These are phyloP conservation scores for Avena insularis DNA, from an alignment of 176 grass and related monocot species.

Conservation along the genomic window DNA sequence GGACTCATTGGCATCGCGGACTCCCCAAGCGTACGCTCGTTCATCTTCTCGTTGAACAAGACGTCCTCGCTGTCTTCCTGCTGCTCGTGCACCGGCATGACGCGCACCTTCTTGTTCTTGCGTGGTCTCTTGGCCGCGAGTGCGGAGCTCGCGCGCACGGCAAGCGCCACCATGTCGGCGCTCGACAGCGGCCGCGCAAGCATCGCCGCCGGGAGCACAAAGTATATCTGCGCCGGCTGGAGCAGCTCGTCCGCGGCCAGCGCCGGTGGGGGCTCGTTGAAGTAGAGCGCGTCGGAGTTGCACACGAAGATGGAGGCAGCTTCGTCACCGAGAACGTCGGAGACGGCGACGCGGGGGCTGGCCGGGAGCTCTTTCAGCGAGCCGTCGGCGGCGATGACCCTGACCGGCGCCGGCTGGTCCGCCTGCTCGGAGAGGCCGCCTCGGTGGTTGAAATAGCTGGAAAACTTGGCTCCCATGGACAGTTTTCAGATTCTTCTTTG, in stretches of 20 bases:
- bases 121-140: conserved; percentile 26
- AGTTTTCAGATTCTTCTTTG: background rate
- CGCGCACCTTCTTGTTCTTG: conserved; percentile 28
- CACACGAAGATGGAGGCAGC: conserved; percentile 52
- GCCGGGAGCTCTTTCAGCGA: conserved; percentile 57
- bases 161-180: conserved; percentile 60
- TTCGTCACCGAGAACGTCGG: conserved; percentile 26
- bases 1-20: background rate
- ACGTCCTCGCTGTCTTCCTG: background rate
- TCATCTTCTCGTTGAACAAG: conserved; percentile 49
- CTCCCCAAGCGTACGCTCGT: conserved; percentile 51
- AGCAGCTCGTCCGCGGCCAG: conserved; percentile 42
- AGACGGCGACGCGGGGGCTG: background rate
- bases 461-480: conserved; percentile 59
- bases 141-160: conserved; percentile 58
- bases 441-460: conserved; percentile 29
- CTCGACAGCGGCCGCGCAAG: conserved; percentile 34
- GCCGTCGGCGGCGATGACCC: conserved; percentile 55
- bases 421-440: conserved; percentile 8
- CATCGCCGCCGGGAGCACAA: conserved; percentile 52
- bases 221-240: conserved; percentile 56
- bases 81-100: conserved; percentile 40
- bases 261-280: conserved; percentile 41
- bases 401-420: conserved; percentile 23
- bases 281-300: conserved; percentile 72